These are phyloP conservation scores for Alternaria sp. DNA, from an alignment of 2,329 filamentous ascomycete species.

Conservation along the genomic window DNA sequence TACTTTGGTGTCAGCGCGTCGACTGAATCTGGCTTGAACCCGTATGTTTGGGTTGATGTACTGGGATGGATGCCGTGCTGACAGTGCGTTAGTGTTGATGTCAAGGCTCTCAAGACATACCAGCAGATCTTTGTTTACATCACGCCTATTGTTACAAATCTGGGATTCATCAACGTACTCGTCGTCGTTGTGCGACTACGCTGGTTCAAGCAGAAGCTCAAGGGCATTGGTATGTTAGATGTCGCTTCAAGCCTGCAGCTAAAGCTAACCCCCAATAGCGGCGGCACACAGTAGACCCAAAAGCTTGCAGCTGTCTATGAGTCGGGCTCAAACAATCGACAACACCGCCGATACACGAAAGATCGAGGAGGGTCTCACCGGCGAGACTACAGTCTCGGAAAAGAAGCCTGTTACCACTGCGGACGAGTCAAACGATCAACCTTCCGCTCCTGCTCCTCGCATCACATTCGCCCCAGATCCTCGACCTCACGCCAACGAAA, in stretches of 20 bases:
- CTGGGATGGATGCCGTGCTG: constrained; percentile 4
- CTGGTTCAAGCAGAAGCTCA: constrained; percentile 97
- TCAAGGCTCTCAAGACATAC: constrained; percentile 55
- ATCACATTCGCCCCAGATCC: constrained; percentile 14
- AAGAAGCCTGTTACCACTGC: background rate
- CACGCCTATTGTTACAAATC: constrained; percentile 45
- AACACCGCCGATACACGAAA: background rate
- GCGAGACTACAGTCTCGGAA: constrained; percentile 2
- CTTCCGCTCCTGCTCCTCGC: background rate
- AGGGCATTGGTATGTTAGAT: constrained; percentile 68
- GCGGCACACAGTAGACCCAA: constrained; percentile 65
- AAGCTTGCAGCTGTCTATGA: background rate
- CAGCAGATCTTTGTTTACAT: constrained; percentile 56
- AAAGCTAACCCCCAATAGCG: background rate
- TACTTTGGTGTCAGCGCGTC: constrained; percentile 83
- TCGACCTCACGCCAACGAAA: background rate
- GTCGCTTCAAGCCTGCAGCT: background rate
- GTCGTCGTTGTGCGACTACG: constrained; percentile 93
- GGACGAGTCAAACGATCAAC: background rate
- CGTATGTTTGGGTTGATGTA: constrained; percentile 50
- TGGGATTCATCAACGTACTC: constrained; percentile 59
- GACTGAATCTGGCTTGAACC: constrained; percentile 93
- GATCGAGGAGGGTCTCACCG: constrained; percentile 8
- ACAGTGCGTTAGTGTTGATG: constrained; percentile 50
- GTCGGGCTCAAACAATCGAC: background rate